Percentiles rank a stretch among this genome's conserved stretches.
Evolutionary conservation across 2,329 filamentous ascomycete species (phyloP).

Genomic region (Penicillium sp.): DNA sequence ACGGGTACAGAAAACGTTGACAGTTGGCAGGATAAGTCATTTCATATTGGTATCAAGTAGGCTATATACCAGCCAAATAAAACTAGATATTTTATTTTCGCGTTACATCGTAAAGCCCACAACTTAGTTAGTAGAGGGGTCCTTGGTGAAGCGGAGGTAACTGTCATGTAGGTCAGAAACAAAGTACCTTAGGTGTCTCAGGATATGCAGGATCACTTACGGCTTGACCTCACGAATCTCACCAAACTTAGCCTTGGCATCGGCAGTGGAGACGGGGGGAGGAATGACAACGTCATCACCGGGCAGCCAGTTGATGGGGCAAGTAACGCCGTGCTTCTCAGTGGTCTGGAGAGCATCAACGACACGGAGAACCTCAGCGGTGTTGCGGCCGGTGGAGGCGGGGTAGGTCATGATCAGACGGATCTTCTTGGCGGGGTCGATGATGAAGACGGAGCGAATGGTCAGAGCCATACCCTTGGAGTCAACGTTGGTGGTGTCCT

Average conservation of each 20-base stretch:
- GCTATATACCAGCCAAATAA: constrained; percentile 7
- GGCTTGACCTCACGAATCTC: constrained; percentile 64
- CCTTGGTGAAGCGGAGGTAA: constrained; percentile 41
- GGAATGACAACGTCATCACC: constrained; percentile 93
- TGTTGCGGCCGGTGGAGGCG: constrained; percentile 83
- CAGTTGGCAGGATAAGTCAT: constrained; percentile 11
- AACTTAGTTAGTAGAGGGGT: constrained; percentile 37
- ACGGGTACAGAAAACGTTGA: neutral
- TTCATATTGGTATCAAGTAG: constrained; percentile 24
- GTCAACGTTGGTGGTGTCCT: constrained; percentile 79
- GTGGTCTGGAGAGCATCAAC: constrained; percentile 77
- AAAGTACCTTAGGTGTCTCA: neutral
- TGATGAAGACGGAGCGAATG: constrained; percentile 91
- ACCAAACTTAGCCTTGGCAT: constrained; percentile 85
- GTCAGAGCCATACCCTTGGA: constrained; percentile 75
- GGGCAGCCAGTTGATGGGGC: constrained; percentile 85
- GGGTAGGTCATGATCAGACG: constrained; percentile 91
- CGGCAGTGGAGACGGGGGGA: constrained; percentile 75
- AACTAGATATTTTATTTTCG: constrained; percentile 7
- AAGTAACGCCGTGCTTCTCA: constrained; percentile 85
- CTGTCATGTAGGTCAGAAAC: constrained; percentile 19
- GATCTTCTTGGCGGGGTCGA: constrained; percentile 92
- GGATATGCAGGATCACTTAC: constrained; percentile 32
- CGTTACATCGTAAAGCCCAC: constrained; percentile 14
- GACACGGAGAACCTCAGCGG: constrained; percentile 74